Conservation (phyloP, 164 flowering plant genomes). For the Stephania japonica region DNA sequence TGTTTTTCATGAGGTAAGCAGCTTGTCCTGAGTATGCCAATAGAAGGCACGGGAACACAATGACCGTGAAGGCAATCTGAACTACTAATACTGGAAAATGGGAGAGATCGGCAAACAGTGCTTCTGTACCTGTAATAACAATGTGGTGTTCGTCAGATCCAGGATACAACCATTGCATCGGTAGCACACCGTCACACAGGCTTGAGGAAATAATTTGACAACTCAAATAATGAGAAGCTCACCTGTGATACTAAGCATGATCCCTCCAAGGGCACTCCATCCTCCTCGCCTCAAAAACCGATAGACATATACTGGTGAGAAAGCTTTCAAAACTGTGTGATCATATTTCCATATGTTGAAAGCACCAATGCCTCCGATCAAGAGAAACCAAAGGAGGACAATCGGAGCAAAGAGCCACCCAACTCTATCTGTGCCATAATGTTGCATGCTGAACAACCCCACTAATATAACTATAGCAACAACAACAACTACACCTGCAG, state of each 20-base stretch:
- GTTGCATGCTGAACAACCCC: slow-evolving; percentile 94
- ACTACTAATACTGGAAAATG: slow-evolving; percentile 86
- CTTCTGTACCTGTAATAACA: slow-evolving; percentile 77
- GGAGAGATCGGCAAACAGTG: slow-evolving; percentile 88
- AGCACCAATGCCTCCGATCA: slow-evolving; percentile 86
- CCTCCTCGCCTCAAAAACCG: slow-evolving; percentile 68
- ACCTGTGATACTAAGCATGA: slow-evolving; percentile 97
- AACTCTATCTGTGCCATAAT: slow-evolving; percentile 88
- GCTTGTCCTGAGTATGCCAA: slow-evolving; percentile 94
- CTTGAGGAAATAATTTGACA: slow-evolving; percentile 5
- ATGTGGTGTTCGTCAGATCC: not conserved
- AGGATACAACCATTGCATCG: not conserved
- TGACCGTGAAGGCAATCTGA: slow-evolving; percentile 82
- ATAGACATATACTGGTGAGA: slow-evolving; percentile 75
- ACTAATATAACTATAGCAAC: slow-evolving; percentile 74
- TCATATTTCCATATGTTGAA: slow-evolving; percentile 83
- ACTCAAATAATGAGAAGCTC: slow-evolving; percentile 3
- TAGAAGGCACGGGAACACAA: slow-evolving; percentile 95
- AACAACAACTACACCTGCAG: slow-evolving; percentile 75
- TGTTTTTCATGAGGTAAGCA: slow-evolving; percentile 69
- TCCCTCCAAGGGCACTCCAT: slow-evolving; percentile 91
- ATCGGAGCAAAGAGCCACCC: slow-evolving; percentile 97
- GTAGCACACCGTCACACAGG: not conserved
- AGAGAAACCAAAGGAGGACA: slow-evolving; percentile 87
- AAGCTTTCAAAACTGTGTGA: slow-evolving; percentile 65